Conservation (phyloP, 495 filamentous ascomycete species). For the Friedmanniomyces endolithicus region DNA sequence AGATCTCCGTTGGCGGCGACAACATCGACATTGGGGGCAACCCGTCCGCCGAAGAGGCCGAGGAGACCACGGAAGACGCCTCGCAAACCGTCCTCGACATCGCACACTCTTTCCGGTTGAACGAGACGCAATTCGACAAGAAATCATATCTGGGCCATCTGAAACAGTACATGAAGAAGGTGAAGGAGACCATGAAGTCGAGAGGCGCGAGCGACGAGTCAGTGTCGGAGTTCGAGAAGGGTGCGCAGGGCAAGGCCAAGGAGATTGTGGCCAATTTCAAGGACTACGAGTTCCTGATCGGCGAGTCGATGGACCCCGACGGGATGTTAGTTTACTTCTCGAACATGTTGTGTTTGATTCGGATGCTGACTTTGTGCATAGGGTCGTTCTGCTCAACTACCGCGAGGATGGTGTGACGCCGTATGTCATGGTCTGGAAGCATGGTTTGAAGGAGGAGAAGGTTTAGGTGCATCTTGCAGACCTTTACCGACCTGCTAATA, state of each 20-base stretch:
- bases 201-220: conserved; percentile 47
- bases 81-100: conserved; percentile 81
- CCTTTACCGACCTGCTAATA: not conserved
- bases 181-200: conserved; percentile 57
- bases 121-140: conserved; percentile 69
- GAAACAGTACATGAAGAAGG: conserved; percentile 86
- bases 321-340: conserved; percentile 55
- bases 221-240: conserved; percentile 64
- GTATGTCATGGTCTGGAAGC: conserved; percentile 86
- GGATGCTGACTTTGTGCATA: conserved; percentile 27
- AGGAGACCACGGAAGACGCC: conserved; percentile 57
- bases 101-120: conserved; percentile 80
- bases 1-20: conserved; percentile 65
- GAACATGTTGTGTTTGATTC: not conserved
- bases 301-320: conserved; percentile 79
- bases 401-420: conserved; percentile 90
- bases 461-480: conserved; percentile 43
- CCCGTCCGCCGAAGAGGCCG: conserved; percentile 83
- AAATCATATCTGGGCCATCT: conserved; percentile 66
- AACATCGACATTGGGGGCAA: conserved; percentile 91
- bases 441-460: conserved; percentile 82
- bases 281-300: conserved; percentile 88
- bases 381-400: conserved; percentile 92
- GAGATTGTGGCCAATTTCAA: conserved; percentile 77
- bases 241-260: conserved; percentile 55